A percentile compares a stretch with the other conserved stretches of the same genome.
Evolutionary conservation across 2,329 filamentous ascomycete genomes (phyloP).

Genomic region (Fusarium irregulare): DNA sequence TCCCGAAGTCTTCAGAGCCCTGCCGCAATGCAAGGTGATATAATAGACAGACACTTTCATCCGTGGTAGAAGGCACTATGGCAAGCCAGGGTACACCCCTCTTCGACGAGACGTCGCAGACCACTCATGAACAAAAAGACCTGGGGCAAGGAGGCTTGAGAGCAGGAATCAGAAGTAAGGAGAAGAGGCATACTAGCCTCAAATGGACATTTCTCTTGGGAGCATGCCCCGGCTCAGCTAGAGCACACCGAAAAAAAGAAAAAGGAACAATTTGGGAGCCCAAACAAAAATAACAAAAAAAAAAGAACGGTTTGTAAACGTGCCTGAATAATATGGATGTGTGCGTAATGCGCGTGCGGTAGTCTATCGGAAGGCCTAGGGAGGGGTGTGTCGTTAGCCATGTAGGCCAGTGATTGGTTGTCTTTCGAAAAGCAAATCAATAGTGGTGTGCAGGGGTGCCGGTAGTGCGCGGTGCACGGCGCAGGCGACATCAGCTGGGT

Average conservation of each 20-base stretch:
- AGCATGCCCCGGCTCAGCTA: slow-evolving; percentile 15
- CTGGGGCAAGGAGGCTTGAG: slow-evolving; percentile 6
- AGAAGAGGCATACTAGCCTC: slow-evolving; percentile 19
- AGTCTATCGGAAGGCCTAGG: slow-evolving; percentile 33
- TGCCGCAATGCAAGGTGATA: slow-evolving; percentile 31
- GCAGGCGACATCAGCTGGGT: slow-evolving; percentile 45
- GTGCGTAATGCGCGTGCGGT: slow-evolving; percentile 42
- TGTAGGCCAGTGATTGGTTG: slow-evolving; percentile 41
- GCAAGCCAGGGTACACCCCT: slow-evolving; percentile 25
- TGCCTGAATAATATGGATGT: slow-evolving; percentile 39
- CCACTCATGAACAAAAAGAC: slow-evolving; percentile 13
- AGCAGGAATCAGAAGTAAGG: slow-evolving; percentile 19
- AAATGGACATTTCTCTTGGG: slow-evolving; percentile 4
- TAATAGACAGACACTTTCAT: slow-evolving; percentile 25
- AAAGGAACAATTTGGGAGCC: slow-evolving; percentile 8
- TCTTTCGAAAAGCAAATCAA: slow-evolving; percentile 22
- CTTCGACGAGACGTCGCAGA: slow-evolving; percentile 17
- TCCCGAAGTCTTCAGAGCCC: slow-evolving; percentile 29
- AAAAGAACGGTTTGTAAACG: slow-evolving; percentile 42
- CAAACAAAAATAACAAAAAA: slow-evolving; percentile 13
- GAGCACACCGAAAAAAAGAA: slow-evolving; percentile 25
- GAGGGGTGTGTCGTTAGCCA: slow-evolving; percentile 36
- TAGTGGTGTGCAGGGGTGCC: slow-evolving; percentile 47
- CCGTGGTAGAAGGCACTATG: slow-evolving; percentile 6
- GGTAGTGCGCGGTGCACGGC: slow-evolving; percentile 42